Evolutionary conservation across 345 rosid species (phyloP).

Genomic region (Limnanthes douglasii): DNA sequence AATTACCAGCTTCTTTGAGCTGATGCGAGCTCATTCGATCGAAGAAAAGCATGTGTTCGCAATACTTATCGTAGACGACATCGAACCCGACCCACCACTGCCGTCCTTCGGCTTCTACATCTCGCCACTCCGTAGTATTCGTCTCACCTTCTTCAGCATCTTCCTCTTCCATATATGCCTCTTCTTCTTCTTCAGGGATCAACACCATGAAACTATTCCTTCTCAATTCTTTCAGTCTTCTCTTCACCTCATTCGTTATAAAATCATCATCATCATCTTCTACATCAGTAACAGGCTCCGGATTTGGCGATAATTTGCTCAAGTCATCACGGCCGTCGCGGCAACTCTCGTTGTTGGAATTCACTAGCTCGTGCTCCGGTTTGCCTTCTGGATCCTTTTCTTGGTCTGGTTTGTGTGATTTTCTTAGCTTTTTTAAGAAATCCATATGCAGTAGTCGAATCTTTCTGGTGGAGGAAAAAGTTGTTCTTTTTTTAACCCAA

Average conservation of each 20-base stretch:
- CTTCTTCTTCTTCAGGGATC: conserved; percentile 90
- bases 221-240: conserved; percentile 75
- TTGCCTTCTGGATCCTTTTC: conserved; percentile 41
- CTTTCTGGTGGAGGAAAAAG: neutral
- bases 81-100: conserved; percentile 98
- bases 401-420: conserved; percentile 24
- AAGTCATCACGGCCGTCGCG: conserved; percentile 14
- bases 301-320: conserved; percentile 17
- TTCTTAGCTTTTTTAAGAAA: conserved; percentile 62
- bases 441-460: conserved; percentile 31
- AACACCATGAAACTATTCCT: conserved; percentile 87
- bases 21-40: conserved; percentile 59
- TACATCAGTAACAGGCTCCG: conserved; percentile 19
- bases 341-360: conserved; percentile 24
- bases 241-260: conserved; percentile 84
- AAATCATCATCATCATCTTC: conserved; percentile 94
- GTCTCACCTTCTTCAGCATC: conserved; percentile 47
- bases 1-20: conserved; percentile 49
- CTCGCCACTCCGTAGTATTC: conserved; percentile 65
- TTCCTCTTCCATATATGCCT: conserved; percentile 52
- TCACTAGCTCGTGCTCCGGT: conserved; percentile 22
- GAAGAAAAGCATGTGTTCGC: conserved; percentile 77
- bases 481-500: conserved; percentile 7
- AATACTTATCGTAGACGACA: conserved; percentile 75
- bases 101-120: conserved; percentile 76